Evolutionary conservation across 2,329 filamentous ascomycete species (phyloP).

Genomic region (Trichoderma hamatum): DNA sequence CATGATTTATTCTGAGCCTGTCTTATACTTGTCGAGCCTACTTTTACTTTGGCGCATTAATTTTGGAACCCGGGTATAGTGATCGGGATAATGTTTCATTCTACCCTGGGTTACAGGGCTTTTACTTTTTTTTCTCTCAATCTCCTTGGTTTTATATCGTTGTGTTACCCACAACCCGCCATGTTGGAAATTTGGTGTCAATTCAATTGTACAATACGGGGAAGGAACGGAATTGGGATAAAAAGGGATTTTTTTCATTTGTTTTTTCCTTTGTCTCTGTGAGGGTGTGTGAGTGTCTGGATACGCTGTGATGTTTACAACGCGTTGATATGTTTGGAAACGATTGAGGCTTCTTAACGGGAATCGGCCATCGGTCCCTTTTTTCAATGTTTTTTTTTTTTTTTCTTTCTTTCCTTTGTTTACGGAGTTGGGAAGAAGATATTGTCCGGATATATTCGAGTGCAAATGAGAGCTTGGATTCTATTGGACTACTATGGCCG

Average conservation of each 20-base stretch:
- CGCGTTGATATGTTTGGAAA: conserved; percentile 19
- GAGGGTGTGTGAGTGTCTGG: not conserved
- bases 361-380: conserved; percentile 7
- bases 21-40: conserved; percentile 20
- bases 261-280: conserved; percentile 1
- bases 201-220: conserved; percentile 27
- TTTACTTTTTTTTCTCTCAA: not conserved
- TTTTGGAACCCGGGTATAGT: conserved; percentile 18
- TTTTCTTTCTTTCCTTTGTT: conserved; percentile 5
- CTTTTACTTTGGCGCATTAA: conserved; percentile 21
- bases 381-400: conserved; percentile 7
- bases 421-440: conserved; percentile 28
- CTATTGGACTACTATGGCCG: not conserved
- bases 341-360: conserved; percentile 8
- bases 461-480: conserved; percentile 31
- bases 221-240: conserved; percentile 21
- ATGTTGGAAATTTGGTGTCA: conserved; percentile 25
- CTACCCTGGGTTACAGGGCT: conserved; percentile 8
- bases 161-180: conserved; percentile 17
- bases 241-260: conserved; percentile 16
- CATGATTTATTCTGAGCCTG: conserved; percentile 9
- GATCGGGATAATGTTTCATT: conserved; percentile 26
- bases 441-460: conserved; percentile 30
- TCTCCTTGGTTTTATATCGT: conserved; percentile 7
- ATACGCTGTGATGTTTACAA: conserved; percentile 22